Evolutionary conservation across 176 grass and related monocot species (phyloP).

Genomic region (Oropetium thomaeum): DNA sequence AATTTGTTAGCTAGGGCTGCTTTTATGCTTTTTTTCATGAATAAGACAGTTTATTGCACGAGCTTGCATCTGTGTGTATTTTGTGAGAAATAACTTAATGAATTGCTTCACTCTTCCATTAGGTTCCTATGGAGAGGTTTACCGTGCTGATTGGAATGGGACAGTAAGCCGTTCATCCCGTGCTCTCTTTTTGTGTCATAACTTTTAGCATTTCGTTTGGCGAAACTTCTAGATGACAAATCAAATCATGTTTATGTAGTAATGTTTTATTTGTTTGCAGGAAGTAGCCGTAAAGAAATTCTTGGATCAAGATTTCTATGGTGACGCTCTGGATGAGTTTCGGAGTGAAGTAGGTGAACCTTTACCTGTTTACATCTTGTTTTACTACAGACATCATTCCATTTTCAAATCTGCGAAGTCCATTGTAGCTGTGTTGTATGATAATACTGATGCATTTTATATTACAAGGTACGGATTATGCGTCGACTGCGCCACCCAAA

Average conservation of each 20-base stretch:
- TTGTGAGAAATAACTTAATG: constrained; percentile 29
- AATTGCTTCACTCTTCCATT: constrained; percentile 32
- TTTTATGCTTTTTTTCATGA: constrained; percentile 26
- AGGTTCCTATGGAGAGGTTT: constrained; percentile 99
- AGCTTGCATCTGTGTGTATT: constrained; percentile 7
- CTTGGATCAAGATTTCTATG: constrained; percentile 99
- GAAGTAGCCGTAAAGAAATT: constrained; percentile 99
- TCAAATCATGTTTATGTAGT: constrained; percentile 11
- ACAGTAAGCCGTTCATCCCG: constrained; percentile 59
- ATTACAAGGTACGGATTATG: constrained; percentile 92
- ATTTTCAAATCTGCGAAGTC: constrained; percentile 26
- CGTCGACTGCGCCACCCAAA: constrained; percentile 97
- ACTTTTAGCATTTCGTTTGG: constrained; percentile 22
- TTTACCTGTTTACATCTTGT: constrained; percentile 31
- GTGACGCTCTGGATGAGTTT: constrained; percentile 95
- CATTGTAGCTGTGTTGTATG: constrained; percentile 20
- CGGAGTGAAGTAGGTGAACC: constrained; percentile 90
- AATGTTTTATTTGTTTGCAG: constrained; percentile 55
- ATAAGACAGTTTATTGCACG: constrained; percentile 14
- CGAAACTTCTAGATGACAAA: constrained; percentile 3
- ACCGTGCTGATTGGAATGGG: constrained; percentile 98
- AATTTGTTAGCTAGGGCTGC: constrained; percentile 10
- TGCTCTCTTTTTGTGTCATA: constrained; percentile 32
- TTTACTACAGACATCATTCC: constrained; percentile 9
- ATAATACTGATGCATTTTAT: constrained; percentile 31